Evolutionary conservation across 2,329 filamentous ascomycete genomes (phyloP).

Genomic region (Clonostachys sp.): DNA sequence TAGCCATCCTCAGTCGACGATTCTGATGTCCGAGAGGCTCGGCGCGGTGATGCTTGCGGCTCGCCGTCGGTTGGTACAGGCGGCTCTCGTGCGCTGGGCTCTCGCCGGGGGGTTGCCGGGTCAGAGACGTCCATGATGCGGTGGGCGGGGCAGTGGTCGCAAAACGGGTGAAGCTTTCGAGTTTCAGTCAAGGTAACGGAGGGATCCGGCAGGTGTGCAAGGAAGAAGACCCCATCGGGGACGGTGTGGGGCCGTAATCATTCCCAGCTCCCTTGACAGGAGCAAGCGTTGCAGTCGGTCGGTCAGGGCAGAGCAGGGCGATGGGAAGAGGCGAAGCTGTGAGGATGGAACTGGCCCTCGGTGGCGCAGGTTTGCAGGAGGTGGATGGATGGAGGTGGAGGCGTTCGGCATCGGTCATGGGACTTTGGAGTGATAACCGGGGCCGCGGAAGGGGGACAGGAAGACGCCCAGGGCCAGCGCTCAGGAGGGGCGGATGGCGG

Average conservation of each 20-base stretch:
- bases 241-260: not conserved
- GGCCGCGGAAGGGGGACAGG: no score
- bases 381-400: not conserved
- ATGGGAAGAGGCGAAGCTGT: not conserved
- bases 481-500: no score
- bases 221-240: not conserved
- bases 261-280: no score
- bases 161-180: not conserved
- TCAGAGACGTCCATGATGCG: not conserved
- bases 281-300: no score
- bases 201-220: no score
- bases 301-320: no score
- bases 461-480: no score
- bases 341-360: not conserved
- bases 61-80: not conserved
- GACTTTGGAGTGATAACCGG: no score
- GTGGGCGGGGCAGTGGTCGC: not conserved
- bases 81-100: not conserved
- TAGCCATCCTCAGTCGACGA: conserved; percentile 27
- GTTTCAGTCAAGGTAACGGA: no score
- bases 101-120: not conserved
- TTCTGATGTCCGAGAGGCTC: conserved; percentile 14
- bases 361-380: not conserved
- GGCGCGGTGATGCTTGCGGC: not conserved
- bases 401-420: not conserved